These are phyloP conservation scores for Amanita jacksonii DNA, from an alignment of 768 basidiomycete species.

Conservation along the genomic window DNA sequence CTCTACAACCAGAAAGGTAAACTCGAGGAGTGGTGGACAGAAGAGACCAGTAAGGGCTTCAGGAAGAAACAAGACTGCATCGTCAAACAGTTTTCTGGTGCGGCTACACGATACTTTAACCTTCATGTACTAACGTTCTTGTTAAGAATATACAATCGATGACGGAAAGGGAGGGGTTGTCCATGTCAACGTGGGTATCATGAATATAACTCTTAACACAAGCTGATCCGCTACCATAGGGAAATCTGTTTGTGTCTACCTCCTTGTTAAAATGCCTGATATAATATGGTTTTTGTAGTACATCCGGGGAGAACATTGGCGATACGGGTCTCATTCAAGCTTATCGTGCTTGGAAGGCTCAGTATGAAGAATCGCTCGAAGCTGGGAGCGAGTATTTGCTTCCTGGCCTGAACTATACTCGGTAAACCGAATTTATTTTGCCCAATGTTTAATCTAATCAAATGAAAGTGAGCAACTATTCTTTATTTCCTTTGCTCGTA, in stretches of 20 bases:
- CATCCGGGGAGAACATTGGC: slow-evolving; percentile 88
- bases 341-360: slow-evolving; percentile 85
- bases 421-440: slow-evolving; percentile 27
- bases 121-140: slow-evolving; percentile 8
- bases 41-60: slow-evolving; percentile 77
- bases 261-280: neutral
- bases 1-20: slow-evolving; percentile 88
- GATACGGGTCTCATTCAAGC: slow-evolving; percentile 81
- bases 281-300: slow-evolving; percentile 34
- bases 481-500: slow-evolving; percentile 82
- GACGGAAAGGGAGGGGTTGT: slow-evolving; percentile 80
- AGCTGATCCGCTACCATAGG: slow-evolving; percentile 28
- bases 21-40: slow-evolving; percentile 90
- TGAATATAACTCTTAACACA: neutral
- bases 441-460: slow-evolving; percentile 2
- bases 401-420: slow-evolving; percentile 71
- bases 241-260: slow-evolving; percentile 45
- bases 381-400: slow-evolving; percentile 63
- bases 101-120: slow-evolving; percentile 9
- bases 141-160: slow-evolving; percentile 56
- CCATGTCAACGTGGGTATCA: slow-evolving; percentile 66
- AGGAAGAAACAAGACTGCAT: slow-evolving; percentile 79
- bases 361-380: slow-evolving; percentile 48
- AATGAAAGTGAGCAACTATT: slow-evolving; percentile 76
- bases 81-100: slow-evolving; percentile 84